Percentiles rank a stretch among this genome's conserved stretches.
Evolutionary conservation across 192 early-diverging fungal species (phyloP).

Genomic region (Podila verticillata): DNA sequence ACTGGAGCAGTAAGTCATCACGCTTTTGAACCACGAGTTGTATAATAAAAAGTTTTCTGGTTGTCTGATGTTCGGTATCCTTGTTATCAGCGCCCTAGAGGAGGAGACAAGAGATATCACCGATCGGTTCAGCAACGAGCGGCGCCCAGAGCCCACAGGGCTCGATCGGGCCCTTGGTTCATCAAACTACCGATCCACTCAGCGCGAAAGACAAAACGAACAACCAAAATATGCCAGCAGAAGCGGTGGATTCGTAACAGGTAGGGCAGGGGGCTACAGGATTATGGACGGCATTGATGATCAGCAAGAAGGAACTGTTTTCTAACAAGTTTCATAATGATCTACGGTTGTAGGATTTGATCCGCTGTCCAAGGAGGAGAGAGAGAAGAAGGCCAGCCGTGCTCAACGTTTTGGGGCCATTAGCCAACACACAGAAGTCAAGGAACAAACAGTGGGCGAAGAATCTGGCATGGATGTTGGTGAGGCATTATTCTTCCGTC

Average conservation of each 20-base stretch:
- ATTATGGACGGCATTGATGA: background rate
- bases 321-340: background rate
- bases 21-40: too few relatives aligned
- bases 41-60: too few relatives aligned
- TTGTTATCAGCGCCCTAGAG: slow-evolving; percentile 13
- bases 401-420: slow-evolving; percentile 28
- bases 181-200: background rate
- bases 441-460: slow-evolving; percentile 18
- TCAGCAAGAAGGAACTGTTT: too few relatives aligned
- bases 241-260: slow-evolving; percentile 39
- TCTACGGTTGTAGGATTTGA: slow-evolving; percentile 22
- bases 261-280: slow-evolving; percentile 2
- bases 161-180: slow-evolving; percentile 23
- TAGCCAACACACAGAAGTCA: slow-evolving; percentile 3
- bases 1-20: slow-evolving; percentile 28
- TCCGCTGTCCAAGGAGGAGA: slow-evolving; percentile 39
- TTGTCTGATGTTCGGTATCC: background rate
- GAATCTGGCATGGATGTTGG: slow-evolving; percentile 42
- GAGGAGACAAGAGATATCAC: slow-evolving; percentile 43
- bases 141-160: slow-evolving; percentile 32
- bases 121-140: slow-evolving; percentile 25
- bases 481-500: slow-evolving; percentile 2
- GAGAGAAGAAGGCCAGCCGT: slow-evolving; percentile 33
- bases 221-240: slow-evolving; percentile 29
- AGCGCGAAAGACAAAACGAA: background rate